Evolutionary conservation across 1,284 basidiomycete species (phyloP), one percentile per base, ranked within the genome.

Genomic region (Pholiota adiposa): DNA sequence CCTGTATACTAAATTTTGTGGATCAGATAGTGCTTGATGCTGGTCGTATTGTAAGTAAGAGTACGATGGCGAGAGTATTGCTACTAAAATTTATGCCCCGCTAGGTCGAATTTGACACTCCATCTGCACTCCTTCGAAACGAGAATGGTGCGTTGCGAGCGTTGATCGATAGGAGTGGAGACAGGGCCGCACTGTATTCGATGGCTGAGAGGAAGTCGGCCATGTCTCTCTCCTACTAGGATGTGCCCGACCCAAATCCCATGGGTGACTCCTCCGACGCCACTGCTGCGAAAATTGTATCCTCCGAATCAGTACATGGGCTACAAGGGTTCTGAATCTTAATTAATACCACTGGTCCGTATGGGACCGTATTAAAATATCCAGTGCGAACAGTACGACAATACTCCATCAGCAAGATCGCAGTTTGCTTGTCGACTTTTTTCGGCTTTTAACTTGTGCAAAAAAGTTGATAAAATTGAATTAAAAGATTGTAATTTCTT

Each of bases 121-220:
- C 53, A 14, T n/a, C 27, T 7, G 53, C 41, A 0, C 41, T 54
- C 27, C 29, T 54, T 11, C 16, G 27, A 19, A 46, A 33, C n/a
- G 41, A 54, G 12, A 46, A 54, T 12, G 53, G 53, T 8, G 11
- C 40, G 53, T 41, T 54, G 29, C 23, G 41, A 19, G 53, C 53
- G 1, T 21, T 54, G 41, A 23, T 54, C 18, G 40, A 54, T 44
- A 41, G 29, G 21, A 54, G 53, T 41, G 40, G 38, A n/a, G 41
- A 54, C 41, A 54, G 46, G 29, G 36, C 36, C 12, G 16, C 14
- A 38, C 36, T 38, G 3, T 38, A 38, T 38, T 38, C 36, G 36
- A 11, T 38, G 36, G 36, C 36, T n/a, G 6, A 38, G 36, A 12
- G 16, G 14, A 14, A 4, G 3, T 38, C 36, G 36, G 36, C 36